A percentile compares a stretch with the other conserved stretches of the same genome.
phyloP scores from a whole-genome alignment of 2,329 filamentous ascomycete genomes.

The Diplodia intermedia region DNA sequence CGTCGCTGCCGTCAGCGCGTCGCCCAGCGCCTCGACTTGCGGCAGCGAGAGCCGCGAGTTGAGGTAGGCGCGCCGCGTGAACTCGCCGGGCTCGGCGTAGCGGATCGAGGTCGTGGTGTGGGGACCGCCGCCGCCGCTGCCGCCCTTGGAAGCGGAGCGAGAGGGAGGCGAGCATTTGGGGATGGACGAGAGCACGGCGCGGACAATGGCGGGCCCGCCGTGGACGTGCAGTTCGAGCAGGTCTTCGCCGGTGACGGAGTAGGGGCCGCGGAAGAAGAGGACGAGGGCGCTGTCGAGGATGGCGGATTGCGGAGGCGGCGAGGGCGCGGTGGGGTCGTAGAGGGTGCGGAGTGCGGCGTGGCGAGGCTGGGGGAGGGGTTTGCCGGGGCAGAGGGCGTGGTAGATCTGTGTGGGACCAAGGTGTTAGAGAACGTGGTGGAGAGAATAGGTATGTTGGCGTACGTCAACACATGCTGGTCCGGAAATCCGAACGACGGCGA shows the following conservation, averaged over 20 bases:
- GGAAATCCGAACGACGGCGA: slow-evolving; percentile 88
- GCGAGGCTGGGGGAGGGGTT: slow-evolving; percentile 63
- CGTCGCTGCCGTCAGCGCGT: slow-evolving; percentile 71
- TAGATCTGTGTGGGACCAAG: slow-evolving; percentile 63
- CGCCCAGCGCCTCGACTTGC: slow-evolving; percentile 73
- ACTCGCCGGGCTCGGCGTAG: slow-evolving; percentile 94
- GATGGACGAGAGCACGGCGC: slow-evolving; percentile 82
- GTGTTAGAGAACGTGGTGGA: slow-evolving; percentile 9
- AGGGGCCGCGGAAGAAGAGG: slow-evolving; percentile 80
- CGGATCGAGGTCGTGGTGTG: slow-evolving; percentile 60
- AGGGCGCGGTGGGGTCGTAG: slow-evolving; percentile 59
- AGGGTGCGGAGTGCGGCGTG: slow-evolving; percentile 77
- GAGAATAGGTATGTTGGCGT: slow-evolving; percentile 38
- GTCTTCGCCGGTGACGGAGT: slow-evolving; percentile 90
- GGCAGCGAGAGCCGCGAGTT: slow-evolving; percentile 85
- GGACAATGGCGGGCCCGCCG: slow-evolving; percentile 86
- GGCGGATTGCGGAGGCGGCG: slow-evolving; percentile 49
- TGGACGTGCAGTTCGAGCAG: slow-evolving; percentile 94
- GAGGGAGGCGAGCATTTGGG: slow-evolving; percentile 54
- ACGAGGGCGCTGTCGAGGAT: slow-evolving; percentile 81
- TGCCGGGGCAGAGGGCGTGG: slow-evolving; percentile 64
- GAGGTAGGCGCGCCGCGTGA: slow-evolving; percentile 89
- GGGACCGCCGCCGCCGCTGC: too few relatives aligned
- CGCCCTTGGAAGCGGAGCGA: too few relatives aligned
- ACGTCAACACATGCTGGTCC: slow-evolving; percentile 76